These are phyloP conservation scores for Pythium scleroteichum DNA, from an alignment of 352 stramenopile species.

Conservation along the genomic window DNA sequence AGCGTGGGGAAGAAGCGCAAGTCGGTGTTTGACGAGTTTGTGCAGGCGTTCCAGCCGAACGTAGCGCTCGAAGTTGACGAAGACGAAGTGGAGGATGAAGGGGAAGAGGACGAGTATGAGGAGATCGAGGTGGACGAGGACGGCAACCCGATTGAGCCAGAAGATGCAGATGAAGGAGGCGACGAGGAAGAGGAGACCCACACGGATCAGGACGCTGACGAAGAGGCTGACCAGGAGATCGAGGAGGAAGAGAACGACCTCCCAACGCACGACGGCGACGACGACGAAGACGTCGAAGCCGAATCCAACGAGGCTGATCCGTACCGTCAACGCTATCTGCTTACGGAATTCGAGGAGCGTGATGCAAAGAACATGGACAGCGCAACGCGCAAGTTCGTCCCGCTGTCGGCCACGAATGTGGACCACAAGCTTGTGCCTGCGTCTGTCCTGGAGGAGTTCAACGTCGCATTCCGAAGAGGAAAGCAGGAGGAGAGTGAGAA, in stretches of 20 bases:
- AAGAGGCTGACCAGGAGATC: constrained; percentile 21
- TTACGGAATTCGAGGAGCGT: constrained; percentile 46
- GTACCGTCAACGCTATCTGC: constrained; percentile 61
- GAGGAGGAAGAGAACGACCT: constrained; percentile 19
- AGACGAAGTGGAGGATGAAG: constrained; percentile 44
- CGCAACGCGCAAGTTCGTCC: constrained; percentile 37
- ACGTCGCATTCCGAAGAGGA: constrained; percentile 44
- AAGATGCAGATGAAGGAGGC: constrained; percentile 42
- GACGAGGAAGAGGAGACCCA: constrained; percentile 27
- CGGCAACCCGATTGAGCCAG: constrained; percentile 36
- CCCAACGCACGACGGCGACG: constrained; percentile 1
- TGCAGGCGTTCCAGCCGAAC: constrained; percentile 57
- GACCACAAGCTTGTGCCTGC: constrained; percentile 22
- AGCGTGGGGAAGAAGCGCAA: constrained; percentile 27
- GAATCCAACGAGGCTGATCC: constrained; percentile 43
- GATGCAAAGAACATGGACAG: constrained; percentile 48
- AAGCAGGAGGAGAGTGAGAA: constrained; percentile 27
- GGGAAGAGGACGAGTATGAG: constrained; percentile 47
- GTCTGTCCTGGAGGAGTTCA: constrained; percentile 37
- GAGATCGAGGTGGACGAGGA: constrained; percentile 46
- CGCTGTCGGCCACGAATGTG: constrained; percentile 26
- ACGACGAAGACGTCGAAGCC: constrained; percentile 8
- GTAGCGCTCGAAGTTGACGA: constrained; percentile 31
- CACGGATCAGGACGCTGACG: constrained; percentile 13
- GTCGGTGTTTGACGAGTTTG: constrained; percentile 76